Evolutionary conservation across 768 basidiomycete genomes (phyloP), one percentile per base, ranked within the genome.

Genomic region (Trametes cubensis): DNA sequence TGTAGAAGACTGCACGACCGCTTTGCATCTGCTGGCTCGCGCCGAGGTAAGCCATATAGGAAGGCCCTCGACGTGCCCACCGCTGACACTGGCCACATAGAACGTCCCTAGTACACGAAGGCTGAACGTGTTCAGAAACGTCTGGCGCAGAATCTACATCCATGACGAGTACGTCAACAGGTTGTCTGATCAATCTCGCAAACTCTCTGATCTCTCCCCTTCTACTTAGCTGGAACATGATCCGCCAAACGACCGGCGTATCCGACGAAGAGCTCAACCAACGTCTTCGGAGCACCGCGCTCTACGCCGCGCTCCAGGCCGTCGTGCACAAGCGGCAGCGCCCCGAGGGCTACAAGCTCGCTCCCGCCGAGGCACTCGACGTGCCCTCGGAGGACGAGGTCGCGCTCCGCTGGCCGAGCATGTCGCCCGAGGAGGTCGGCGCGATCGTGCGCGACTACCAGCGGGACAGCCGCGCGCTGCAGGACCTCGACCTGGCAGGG

Each of bases 81-180:
- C 23, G 11, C 18, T n/a, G 8, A 25, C 18, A 23, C 17, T 47
- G 34, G 18, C 18, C 30, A 38, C 39, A 38, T 55, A 93, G 89
- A 81, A 83, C 55, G 69, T 92, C 3, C 94, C 94, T 0, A 85
- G 87, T 60, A 83, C 83, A 34, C 81, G 95, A 50, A 82, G 81
- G 71, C 69, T 81, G 44, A 85, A 89, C 25, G 87, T 92, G 4
- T 83, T 91, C 69, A 80, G 86, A 48, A 86, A 85, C 34, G 81
- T 92, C 17, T 98, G 95, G 95, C 83, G 95, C 39, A 81, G 95
- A 30, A 83, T 96, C 48, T 96, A 91, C 71, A 81, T 90, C 54
- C 88, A 92, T 53, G 94, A 98, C 72, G 85, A 97, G 95, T 96
- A 73, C 62, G 62, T 55, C 23, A 25, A 48, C 21, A 13, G 5